phyloP scores from a whole-genome alignment of 129 eudicot genomes.

The Tanacetum coccineum region DNA sequence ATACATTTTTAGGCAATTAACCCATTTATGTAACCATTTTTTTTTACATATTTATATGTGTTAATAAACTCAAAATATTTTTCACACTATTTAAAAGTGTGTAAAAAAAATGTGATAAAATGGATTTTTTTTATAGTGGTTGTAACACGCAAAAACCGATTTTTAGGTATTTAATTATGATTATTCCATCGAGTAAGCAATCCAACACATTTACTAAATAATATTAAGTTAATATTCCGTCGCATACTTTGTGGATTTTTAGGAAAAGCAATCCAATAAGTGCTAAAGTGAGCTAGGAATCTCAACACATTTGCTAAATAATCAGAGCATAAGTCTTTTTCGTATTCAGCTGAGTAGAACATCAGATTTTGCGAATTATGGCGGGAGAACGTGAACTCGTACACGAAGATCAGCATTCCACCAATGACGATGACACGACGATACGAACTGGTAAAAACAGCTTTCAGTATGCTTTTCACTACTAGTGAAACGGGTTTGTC shows the following conservation, averaged over 20 bases:
- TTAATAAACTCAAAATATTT: too few species aligned
- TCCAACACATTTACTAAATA: too few species aligned
- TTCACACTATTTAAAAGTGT: too few species aligned
- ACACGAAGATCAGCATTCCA: background rate
- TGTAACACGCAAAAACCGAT: too few species aligned
- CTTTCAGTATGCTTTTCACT: background rate
- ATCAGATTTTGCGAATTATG: background rate
- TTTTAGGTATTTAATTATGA: too few species aligned
- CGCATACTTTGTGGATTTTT: background rate
- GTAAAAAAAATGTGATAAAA: too few species aligned
- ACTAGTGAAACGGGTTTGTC: background rate
- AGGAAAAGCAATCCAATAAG: background rate
- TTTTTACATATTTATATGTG: too few species aligned
- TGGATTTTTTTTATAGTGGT: too few species aligned
- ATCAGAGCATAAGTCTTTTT: background rate
- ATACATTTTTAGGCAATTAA: too few species aligned
- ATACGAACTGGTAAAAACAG: slow-evolving; percentile 32
- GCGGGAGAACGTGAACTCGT: slow-evolving; percentile 17
- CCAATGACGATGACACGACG: slow-evolving; percentile 13
- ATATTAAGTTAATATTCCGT: too few species aligned
- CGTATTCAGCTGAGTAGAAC: background rate
- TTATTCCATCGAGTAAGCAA: too few species aligned
- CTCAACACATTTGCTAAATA: slow-evolving; percentile 12
- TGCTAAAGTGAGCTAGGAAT: slow-evolving; percentile 16
- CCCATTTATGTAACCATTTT: too few species aligned